Evolutionary conservation across 768 basidiomycete species (phyloP).

Genomic region (Tubosaeta sp.): DNA sequence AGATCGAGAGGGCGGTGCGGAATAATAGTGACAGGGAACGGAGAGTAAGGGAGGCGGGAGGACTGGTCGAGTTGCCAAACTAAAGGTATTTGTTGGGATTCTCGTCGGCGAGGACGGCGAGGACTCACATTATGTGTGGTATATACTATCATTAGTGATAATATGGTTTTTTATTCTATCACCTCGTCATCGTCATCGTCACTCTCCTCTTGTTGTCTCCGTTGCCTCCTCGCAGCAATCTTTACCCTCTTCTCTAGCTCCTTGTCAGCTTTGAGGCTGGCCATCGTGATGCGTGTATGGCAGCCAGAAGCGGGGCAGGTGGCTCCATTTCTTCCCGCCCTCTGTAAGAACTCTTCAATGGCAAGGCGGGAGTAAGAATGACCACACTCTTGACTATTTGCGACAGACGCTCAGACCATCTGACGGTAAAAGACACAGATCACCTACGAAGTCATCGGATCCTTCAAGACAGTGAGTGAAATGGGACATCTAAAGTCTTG

Average conservation of each 20-base stretch:
- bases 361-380: constrained; percentile 80
- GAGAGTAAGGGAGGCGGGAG: constrained; percentile 60
- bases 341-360: constrained; percentile 59
- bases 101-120: background rate
- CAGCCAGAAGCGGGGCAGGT: constrained; percentile 76
- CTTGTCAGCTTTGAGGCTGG: constrained; percentile 50
- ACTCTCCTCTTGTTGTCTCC: constrained; percentile 35
- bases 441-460: constrained; percentile 81
- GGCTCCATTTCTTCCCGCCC: constrained; percentile 29
- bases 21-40: constrained; percentile 60
- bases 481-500: constrained; percentile 86
- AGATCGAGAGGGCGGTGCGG: constrained; percentile 80
- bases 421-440: background rate
- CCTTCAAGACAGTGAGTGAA: constrained; percentile 56
- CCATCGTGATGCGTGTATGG: constrained; percentile 49
- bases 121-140: constrained; percentile 8
- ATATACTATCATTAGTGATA: constrained; percentile 3
- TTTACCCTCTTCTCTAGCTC: constrained; percentile 61
- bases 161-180: constrained; percentile 41
- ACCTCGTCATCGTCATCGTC: constrained; percentile 43
- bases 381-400: constrained; percentile 56
- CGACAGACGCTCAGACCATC: constrained; percentile 1
- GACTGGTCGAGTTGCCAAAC: constrained; percentile 36
- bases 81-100: constrained; percentile 3
- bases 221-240: constrained; percentile 50